Evolutionary conservation across 495 filamentous ascomycete genomes (phyloP), one percentile per base, ranked within the genome.

Genomic region (Acidomyces sp.): DNA sequence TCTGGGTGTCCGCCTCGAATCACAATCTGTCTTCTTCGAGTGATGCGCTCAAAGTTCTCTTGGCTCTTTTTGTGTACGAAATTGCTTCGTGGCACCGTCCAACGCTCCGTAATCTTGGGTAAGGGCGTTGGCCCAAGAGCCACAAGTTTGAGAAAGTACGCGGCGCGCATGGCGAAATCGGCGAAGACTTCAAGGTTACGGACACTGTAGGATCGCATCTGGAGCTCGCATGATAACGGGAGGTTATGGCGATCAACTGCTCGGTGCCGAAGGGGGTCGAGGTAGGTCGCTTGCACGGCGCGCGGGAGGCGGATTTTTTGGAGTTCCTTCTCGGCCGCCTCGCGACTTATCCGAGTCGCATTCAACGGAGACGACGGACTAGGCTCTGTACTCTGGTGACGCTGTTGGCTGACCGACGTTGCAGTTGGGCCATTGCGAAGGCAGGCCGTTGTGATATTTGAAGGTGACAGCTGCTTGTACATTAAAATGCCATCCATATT

Each of bases 11-110:
- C 92, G 61, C 96, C 90, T 53, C 84, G 78, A 56, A 97, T 86
- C 65, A 94, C 86, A 36, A 97, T 85, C 48, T 95, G 57, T 18
- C 90, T 68, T 37, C 90, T 74, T 44, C 85, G 58, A 13, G 90
- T 97, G 39, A 85, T 78, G 13, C 90, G 71, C 66, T 94, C 87
- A 55, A 88, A 97, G 58, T 97, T 97, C 64, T 97, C 92, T 61
- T 97, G 86, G 42, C 74, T 80, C 66, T 96, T 97, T 66, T 97
- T 97, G 69, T 81, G 77, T 41, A 94, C 78, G 67, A 97, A 97
- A 57, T 80, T 80, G 49, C 73, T 76, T 55, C 73, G 74, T 19
- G 87, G 88, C 10, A 97, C 87, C 35, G 90, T 96, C 92, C 92
- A 97, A 43, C 85, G 71, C 63, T 96, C 78, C 13, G 71, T 76